Percentiles rank a stretch among this genome's conserved stretches.
These are phyloP conservation scores for Staphylotrichum tortipilum DNA, from an alignment of 495 filamentous ascomycete species.

Conservation along the genomic window DNA sequence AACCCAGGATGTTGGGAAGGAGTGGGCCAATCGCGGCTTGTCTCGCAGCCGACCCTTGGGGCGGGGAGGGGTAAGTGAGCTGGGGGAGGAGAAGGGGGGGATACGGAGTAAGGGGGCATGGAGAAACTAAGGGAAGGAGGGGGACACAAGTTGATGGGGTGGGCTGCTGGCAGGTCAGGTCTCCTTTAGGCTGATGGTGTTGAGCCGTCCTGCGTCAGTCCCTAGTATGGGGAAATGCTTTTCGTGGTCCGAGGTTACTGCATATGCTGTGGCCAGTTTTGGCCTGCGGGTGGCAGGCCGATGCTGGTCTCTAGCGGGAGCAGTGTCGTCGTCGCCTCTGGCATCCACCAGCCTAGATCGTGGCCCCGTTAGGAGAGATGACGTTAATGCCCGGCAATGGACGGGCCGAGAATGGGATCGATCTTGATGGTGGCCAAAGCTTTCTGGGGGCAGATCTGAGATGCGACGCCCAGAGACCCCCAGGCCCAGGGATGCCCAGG, in stretches of 20 bases:
- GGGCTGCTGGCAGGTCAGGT: too few species aligned
- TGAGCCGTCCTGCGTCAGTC: neutral
- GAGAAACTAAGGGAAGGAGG: too few species aligned
- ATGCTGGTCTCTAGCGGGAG: neutral
- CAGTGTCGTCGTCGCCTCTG: neutral
- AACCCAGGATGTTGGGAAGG: neutral
- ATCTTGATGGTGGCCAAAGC: slow-evolving; percentile 3
- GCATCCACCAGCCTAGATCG: neutral
- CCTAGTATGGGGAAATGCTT: too few species aligned
- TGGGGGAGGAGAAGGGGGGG: neutral
- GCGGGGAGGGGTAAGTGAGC: neutral
- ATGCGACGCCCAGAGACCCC: neutral
- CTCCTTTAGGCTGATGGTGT: neutral
- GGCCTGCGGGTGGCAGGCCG: too few species aligned
- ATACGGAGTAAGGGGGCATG: too few species aligned
- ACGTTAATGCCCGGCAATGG: neutral
- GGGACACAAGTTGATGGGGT: too few species aligned
- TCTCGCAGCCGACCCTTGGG: neutral
- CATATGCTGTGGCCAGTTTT: too few species aligned
- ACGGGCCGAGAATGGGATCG: neutral
- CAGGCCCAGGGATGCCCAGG: slow-evolving; percentile 1
- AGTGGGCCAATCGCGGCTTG: neutral
- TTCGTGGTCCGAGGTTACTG: too few species aligned
- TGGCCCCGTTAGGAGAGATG: neutral
- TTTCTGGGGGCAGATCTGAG: neutral